Percentiles rank a stretch among this genome's conserved stretches.
phyloP scores from a whole-genome alignment of 441 rosid genomes.

The Geranium incanum region DNA sequence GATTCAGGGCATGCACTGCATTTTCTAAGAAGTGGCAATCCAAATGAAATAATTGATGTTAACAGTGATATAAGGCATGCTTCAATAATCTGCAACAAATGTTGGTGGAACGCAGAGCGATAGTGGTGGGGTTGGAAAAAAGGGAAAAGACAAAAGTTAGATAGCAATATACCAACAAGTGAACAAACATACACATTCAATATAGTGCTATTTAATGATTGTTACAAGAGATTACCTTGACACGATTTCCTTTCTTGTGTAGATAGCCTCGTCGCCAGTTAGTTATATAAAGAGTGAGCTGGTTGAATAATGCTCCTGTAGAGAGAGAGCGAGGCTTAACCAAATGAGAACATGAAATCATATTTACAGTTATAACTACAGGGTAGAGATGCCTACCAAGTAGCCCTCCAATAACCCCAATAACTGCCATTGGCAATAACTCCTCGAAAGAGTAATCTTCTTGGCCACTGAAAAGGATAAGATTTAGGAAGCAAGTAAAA shows the following conservation, averaged over 20 bases:
- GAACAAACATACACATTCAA: constrained; percentile 7
- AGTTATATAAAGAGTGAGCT: constrained; percentile 73
- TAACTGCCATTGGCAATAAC: constrained; percentile 90
- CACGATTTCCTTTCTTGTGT: constrained; percentile 80
- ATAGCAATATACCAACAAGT: constrained; percentile 14
- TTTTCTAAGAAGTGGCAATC: constrained; percentile 78
- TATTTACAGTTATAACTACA: constrained; percentile 14
- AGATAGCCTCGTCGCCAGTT: constrained; percentile 81
- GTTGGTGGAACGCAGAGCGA: background rate
- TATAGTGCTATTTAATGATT: background rate
- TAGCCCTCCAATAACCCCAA: constrained; percentile 88
- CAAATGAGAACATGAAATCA: background rate
- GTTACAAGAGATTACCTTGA: constrained; percentile 45
- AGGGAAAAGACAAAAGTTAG: constrained; percentile 15
- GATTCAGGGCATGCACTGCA: constrained; percentile 88
- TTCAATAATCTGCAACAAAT: constrained; percentile 67
- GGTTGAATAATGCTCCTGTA: constrained; percentile 88
- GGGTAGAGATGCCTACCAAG: constrained; percentile 44
- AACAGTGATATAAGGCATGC: constrained; percentile 85
- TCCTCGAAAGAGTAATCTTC: constrained; percentile 91
- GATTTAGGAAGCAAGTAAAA: constrained; percentile 22
- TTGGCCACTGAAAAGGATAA: constrained; percentile 59
- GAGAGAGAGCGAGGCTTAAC: constrained; percentile 12
- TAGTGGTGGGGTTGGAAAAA: background rate
- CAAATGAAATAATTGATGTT: constrained; percentile 84